Conservation (phyloP, 2,329 filamentous ascomycete species). For the Alternaria brassicae region DNA sequence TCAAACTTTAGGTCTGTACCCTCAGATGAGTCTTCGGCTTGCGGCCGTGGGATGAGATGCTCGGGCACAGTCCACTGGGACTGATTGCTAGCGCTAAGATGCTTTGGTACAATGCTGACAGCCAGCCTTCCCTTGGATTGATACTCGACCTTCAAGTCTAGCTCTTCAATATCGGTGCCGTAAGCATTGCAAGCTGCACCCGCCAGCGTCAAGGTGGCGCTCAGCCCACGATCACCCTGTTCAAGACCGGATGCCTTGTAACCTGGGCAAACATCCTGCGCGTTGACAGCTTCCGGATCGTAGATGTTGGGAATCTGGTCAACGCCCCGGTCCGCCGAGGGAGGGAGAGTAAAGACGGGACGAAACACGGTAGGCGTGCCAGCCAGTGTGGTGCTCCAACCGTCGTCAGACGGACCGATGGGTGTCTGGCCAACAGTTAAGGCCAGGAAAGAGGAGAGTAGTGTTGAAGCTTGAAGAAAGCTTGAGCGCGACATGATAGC, state of each 20-base stretch:
- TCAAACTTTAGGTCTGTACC: conserved; percentile 59
- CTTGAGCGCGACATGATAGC: conserved; percentile 34
- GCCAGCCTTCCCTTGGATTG: conserved; percentile 71
- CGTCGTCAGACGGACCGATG: conserved; percentile 25
- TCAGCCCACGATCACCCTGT: conserved; percentile 57
- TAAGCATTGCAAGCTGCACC: conserved; percentile 73
- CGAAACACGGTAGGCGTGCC: conserved; percentile 43
- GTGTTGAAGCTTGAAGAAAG: conserved; percentile 31
- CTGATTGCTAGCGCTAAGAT: conserved; percentile 66
- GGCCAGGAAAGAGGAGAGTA: conserved; percentile 35
- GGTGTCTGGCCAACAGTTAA: conserved; percentile 33
- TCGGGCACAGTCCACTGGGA: conserved; percentile 74
- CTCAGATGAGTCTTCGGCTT: conserved; percentile 50
- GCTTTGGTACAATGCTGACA: conserved; percentile 72
- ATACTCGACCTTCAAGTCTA: conserved; percentile 73
- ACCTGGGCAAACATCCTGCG: conserved; percentile 68
- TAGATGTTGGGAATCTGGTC: conserved; percentile 65
- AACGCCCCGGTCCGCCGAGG: conserved; percentile 44
- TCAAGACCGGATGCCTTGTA: conserved; percentile 63
- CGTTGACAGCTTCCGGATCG: conserved; percentile 68
- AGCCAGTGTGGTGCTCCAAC: conserved; percentile 33
- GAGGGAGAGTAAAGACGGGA: conserved; percentile 48
- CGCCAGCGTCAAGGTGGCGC: conserved; percentile 60
- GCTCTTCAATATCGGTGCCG: conserved; percentile 72
- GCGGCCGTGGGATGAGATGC: conserved; percentile 65